Evolutionary conservation across 2,329 filamentous ascomycete species (phyloP).

Genomic region (Phoma sp.): DNA sequence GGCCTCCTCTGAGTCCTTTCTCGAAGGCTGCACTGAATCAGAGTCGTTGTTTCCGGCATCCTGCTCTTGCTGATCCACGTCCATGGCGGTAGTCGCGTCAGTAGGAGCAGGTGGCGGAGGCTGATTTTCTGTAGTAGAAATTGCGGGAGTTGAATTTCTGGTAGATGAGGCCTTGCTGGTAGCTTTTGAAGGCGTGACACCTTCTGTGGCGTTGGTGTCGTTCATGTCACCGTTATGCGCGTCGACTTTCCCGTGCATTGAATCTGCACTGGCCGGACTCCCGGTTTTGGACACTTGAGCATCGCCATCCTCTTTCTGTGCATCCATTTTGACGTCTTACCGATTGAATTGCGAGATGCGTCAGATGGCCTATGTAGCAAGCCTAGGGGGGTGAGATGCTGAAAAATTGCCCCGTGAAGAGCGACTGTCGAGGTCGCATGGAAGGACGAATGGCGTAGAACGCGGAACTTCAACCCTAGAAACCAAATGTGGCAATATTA

Average conservation of each 20-base stretch:
- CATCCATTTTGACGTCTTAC: constrained; percentile 45
- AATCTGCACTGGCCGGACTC: constrained; percentile 38
- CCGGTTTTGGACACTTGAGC: constrained; percentile 39
- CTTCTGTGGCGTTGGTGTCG: constrained; percentile 32
- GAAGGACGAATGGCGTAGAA: constrained; percentile 45
- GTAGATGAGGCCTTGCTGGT: constrained; percentile 47
- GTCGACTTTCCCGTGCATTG: constrained; percentile 39
- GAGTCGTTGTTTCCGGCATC: constrained; percentile 38
- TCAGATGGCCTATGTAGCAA: constrained; percentile 29
- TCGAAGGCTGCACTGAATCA: constrained; percentile 39
- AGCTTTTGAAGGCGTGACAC: constrained; percentile 39
- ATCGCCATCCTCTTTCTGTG: constrained; percentile 47
- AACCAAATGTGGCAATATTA: constrained; percentile 24
- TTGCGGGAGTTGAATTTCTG: constrained; percentile 44
- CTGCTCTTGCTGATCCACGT: constrained; percentile 39
- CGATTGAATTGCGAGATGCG: constrained; percentile 30
- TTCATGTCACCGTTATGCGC: constrained; percentile 36
- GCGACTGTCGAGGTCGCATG: constrained; percentile 49
- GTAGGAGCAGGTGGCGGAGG: constrained; percentile 32
- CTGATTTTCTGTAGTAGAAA: constrained; percentile 33
- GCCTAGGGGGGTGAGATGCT: constrained; percentile 35
- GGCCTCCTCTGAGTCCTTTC: constrained; percentile 44
- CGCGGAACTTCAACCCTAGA: constrained; percentile 31
- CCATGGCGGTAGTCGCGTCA: constrained; percentile 37
- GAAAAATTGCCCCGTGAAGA: constrained; percentile 35